These are phyloP conservation scores for Abrus precatorius DNA, from an alignment of 306 rosid genomes.

Conservation along the genomic window DNA sequence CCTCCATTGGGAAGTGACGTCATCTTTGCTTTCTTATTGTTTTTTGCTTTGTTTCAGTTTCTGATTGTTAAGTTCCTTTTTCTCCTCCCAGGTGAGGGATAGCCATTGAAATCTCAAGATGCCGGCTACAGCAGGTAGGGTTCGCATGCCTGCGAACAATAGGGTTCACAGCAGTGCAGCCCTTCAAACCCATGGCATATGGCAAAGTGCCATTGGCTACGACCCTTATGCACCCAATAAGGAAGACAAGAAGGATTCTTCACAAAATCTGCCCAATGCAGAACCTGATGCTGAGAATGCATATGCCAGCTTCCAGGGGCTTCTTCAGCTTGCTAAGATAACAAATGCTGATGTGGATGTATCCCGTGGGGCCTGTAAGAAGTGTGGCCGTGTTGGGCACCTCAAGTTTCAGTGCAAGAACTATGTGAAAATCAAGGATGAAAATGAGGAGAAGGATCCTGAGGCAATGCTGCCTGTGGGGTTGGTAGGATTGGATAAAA, in stretches of 20 bases:
- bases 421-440: constrained; percentile 79
- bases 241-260: constrained; percentile 71
- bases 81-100: constrained; percentile 23
- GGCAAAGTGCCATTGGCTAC: constrained; percentile 97
- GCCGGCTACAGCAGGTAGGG: constrained; percentile 98
- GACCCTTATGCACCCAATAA: constrained; percentile 94
- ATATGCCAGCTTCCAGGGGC: constrained; percentile 93
- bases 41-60: neutral
- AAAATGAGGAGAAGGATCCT: constrained; percentile 66
- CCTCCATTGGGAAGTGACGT: neutral
- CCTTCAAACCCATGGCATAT: constrained; percentile 95
- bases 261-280: constrained; percentile 53
- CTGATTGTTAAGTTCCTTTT: neutral
- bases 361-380: constrained; percentile 92
- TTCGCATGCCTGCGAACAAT: constrained; percentile 99
- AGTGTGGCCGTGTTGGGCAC: constrained; percentile 95
- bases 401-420: constrained; percentile 93
- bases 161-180: constrained; percentile 98
- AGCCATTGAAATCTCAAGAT: constrained; percentile 59
- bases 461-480: constrained; percentile 65
- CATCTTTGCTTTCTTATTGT: neutral
- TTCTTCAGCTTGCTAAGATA: constrained; percentile 90
- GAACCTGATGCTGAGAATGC: constrained; percentile 92
- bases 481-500: constrained; percentile 67
- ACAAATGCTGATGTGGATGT: constrained; percentile 79